phyloP scores from a whole-genome alignment of 768 basidiomycete genomes.

The Leccinum broughii region DNA sequence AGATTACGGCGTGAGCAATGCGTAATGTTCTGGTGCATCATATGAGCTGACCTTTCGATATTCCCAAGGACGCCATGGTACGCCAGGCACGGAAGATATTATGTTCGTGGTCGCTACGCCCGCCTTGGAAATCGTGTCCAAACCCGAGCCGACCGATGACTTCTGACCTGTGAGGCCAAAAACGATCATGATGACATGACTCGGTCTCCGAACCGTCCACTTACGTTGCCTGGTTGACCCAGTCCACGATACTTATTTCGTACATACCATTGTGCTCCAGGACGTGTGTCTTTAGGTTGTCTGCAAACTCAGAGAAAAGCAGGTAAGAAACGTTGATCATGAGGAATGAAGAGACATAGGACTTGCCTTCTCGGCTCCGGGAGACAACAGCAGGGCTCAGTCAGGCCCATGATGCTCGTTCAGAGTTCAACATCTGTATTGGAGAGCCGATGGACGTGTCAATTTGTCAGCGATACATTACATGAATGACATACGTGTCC shows the following conservation, averaged over 20 bases:
- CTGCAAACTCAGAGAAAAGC: constrained; percentile 3
- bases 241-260: constrained; percentile 8
- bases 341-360: neutral
- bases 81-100: constrained; percentile 7
- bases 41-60: neutral
- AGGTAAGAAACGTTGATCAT: neutral
- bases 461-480: no score
- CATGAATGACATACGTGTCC: no score
- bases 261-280: neutral
- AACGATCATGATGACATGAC: neutral
- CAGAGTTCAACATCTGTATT: no score
- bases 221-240: constrained; percentile 9
- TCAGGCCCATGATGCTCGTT: no score
- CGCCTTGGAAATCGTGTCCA: constrained; percentile 10
- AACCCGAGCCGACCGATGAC: constrained; percentile 8
- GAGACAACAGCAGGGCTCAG: no score
- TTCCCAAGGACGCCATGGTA: constrained; percentile 5
- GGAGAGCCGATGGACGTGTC: no score
- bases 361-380: constrained; percentile 4
- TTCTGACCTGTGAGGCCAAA: neutral
- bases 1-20: neutral
- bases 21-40: neutral
- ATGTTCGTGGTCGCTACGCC: constrained; percentile 1
- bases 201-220: neutral
- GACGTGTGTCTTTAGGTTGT: constrained; percentile 4